phyloP scores from a whole-genome alignment of 441 rosid species.

The Erysimum cheiri region DNA sequence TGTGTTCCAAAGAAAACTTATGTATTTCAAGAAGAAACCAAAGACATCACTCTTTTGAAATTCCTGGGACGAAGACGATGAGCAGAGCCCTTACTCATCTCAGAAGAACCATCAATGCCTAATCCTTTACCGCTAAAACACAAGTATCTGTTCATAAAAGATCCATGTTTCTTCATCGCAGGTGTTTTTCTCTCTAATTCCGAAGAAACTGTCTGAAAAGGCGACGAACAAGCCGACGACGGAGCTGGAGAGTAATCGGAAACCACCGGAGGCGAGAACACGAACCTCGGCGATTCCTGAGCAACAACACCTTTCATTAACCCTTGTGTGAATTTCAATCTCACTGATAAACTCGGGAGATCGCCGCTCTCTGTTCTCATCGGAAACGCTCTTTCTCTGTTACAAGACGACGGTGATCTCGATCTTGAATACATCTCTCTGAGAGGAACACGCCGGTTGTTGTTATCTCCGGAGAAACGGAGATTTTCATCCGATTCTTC shows the following conservation, averaged over 20 bases:
- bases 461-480: conserved; percentile 46
- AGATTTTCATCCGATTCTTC: conserved; percentile 51
- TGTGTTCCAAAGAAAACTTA: conserved; percentile 1
- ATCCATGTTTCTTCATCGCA: conserved; percentile 43
- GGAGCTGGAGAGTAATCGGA: conserved; percentile 49
- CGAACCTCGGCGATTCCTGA: conserved; percentile 56
- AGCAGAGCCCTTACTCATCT: conserved; percentile 40
- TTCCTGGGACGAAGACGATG: conserved; percentile 42
- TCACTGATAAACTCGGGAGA: conserved; percentile 79
- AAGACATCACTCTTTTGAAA: conserved; percentile 53
- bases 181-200: conserved; percentile 36
- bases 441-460: conserved; percentile 63
- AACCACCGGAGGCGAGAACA: conserved; percentile 54
- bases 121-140: conserved; percentile 75
- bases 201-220: conserved; percentile 37
- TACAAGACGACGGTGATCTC: conserved; percentile 47
- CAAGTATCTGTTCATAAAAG: conserved; percentile 67
- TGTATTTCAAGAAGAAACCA: conserved; percentile 47
- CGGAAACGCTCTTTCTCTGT: conserved; percentile 51
- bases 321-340: conserved; percentile 67
- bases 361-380: conserved; percentile 48
- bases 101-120: conserved; percentile 52
- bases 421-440: conserved; percentile 65
- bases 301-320: conserved; percentile 76
- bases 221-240: conserved; percentile 43